Base-by-base conservation (phyloP, 805 yeast genomes). In the Lachancea sp. region DNA sequence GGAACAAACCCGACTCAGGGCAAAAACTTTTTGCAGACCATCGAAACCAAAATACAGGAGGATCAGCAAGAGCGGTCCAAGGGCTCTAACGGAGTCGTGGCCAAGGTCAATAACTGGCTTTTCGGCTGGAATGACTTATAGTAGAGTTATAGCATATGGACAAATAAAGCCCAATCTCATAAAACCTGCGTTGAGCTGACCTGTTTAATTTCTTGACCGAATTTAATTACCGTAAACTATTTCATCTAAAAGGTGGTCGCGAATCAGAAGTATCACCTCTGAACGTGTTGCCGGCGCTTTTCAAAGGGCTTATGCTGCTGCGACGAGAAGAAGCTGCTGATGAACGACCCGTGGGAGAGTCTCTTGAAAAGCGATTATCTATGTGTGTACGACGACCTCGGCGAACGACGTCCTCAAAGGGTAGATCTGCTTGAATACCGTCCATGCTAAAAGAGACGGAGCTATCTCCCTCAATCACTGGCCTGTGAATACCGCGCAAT, bases 81-180 rank as follows among this genome's bases (percentile, higher is more conserved):
- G 16, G 45, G 50, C 20, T 25, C 49, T 3, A 47, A 44, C 20
- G 58, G 66, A 9, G n/a, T 64, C 2, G 11, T 63, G 8, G 57
- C 56, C 17, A 55, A 49, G 16, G 68, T 75, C 3, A 72, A 70
- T 49, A 75, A 75, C 53, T 62, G 77, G 63, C 57, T 77, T 31
- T 77, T 77, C 56, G 81, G 81, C 2, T 77, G 79, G 79, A 79
- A 75, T 41, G 76, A 75, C 46, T 53, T 72, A 38, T 68, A 47
- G 56, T 19, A 18, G 17, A 32, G 18, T 5, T 11, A 15, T 13
- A 15, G 17, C 11, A 15, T 32, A 16, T 32, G 33, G 16, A 30
- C n/a, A 12, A 30, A 22, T 22, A 22, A 11, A 29, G 6, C 31
- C 7, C 15, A 3, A 32, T 32, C 35, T 32, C 15, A 16, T 13